Evolutionary conservation across 805 yeast species (phyloP), one percentile per base, ranked within the genome.

Genomic region (Wickerhamiella nectarea): DNA sequence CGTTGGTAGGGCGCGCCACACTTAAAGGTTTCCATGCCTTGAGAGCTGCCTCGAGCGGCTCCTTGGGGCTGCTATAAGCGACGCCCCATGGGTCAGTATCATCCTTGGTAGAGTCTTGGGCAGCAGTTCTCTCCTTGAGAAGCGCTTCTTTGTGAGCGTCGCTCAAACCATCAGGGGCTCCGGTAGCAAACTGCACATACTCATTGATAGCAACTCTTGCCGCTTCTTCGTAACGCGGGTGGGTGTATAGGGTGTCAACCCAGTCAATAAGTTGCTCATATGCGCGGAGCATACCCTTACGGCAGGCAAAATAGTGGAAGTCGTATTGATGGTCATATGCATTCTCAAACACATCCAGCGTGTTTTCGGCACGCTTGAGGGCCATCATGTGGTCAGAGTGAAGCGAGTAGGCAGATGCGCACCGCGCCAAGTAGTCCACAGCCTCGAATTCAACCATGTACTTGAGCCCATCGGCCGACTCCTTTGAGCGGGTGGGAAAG

Each of bases 391-490:
- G 65, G 38, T 71, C 62, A 50, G 74, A 80, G 35, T 75, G 54
- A 53, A 95, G 74, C 41, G 64, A 60, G 53, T 83, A 85, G 3
- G 91, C 78, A 56, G 82, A 93, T 1, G 91, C 96, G 58, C 80
- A 76, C 57, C 85, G 95, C 14, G 72, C 62, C 50, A 91, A 63
- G 49, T 85, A 84, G 94, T 96, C 86, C 41, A 78, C 72, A n/a
- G 80, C 87, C 64, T 91, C 96, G 79, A 91, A 80, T 25, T 73
- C 69, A 56, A 83, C 93, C 53, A 89, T 67, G 58, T 91, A 96
- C 52, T 76, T 77, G 36, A 89, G 74, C 6, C 95, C 96, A 36
- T 51, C 55, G 52, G 81, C 82, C 15, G 96, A 85, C 24, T 52
- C 48, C 38, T 47, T 48, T 15, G 56, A 53, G 34, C 46, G 40